Evolutionary conservation across 805 yeast genomes (phyloP).

Genomic region (Zygoascus tannicola): DNA sequence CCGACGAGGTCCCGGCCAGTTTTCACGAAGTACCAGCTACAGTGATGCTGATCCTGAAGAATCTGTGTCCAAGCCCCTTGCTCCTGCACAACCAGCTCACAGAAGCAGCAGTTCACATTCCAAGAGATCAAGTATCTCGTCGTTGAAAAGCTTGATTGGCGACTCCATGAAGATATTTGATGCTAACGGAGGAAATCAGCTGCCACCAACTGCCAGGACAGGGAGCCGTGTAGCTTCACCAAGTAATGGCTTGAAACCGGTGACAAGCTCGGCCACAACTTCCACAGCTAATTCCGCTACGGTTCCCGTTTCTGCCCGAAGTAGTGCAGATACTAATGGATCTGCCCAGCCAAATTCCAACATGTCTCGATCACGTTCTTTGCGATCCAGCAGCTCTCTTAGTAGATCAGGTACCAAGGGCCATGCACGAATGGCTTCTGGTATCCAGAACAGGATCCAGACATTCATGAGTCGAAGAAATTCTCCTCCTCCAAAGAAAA

Average conservation of each 20-base stretch:
- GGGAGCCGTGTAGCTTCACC: neutral
- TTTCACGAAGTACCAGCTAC: conserved; percentile 10
- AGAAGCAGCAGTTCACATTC: conserved; percentile 9
- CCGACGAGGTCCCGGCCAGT: conserved; percentile 1
- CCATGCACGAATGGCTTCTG: neutral
- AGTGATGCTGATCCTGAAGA: conserved; percentile 1
- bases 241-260: neutral
- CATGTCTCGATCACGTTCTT: neutral
- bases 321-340: neutral
- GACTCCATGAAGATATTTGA: conserved; percentile 15
- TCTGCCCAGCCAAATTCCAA: neutral
- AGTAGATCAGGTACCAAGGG: neutral
- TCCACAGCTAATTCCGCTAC: neutral
- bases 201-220: neutral
- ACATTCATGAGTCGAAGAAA: conserved; percentile 23
- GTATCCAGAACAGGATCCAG: conserved; percentile 29
- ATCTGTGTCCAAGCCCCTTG: conserved; percentile 1
- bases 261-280: neutral
- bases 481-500: conserved; percentile 40
- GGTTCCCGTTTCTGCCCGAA: neutral
- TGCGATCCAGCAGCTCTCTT: conserved; percentile 1
- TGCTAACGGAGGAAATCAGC: neutral
- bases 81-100: conserved; percentile 3
- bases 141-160: conserved; percentile 13
- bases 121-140: conserved; percentile 16